phyloP scores from a whole-genome alignment of 306 rosid genomes.

The Prunus dulcis region DNA sequence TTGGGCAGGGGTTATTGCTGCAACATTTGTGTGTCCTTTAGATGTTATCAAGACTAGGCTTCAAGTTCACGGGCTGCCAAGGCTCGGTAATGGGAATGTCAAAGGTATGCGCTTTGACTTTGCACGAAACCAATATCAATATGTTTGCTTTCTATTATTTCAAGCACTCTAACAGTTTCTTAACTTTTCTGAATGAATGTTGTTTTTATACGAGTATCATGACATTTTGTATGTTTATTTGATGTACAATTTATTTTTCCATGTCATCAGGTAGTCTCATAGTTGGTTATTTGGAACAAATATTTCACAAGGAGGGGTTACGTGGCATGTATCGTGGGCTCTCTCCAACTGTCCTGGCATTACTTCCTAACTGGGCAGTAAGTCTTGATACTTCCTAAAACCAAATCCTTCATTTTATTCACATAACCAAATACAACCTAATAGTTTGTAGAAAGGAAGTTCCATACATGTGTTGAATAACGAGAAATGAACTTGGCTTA shows the following conservation, averaged over 20 bases:
- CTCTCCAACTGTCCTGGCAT: slow-evolving; percentile 76
- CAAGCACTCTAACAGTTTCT: too few relatives aligned
- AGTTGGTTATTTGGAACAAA: slow-evolving; percentile 70
- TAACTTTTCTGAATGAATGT: too few relatives aligned
- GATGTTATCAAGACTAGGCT: too few relatives aligned
- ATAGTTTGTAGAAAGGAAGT: too few relatives aligned
- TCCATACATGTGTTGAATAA: too few relatives aligned
- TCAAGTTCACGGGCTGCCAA: too few relatives aligned
- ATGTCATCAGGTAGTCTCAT: slow-evolving; percentile 61
- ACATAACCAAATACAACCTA: too few relatives aligned
- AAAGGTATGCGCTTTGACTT: not conserved
- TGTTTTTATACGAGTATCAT: too few relatives aligned
- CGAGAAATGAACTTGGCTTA: not conserved
- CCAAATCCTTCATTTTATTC: too few relatives aligned
- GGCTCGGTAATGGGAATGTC: not conserved
- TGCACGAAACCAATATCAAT: not conserved
- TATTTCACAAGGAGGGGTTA: slow-evolving; percentile 52
- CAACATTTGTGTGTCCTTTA: too few relatives aligned
- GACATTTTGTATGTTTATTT: not conserved
- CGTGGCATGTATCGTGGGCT: slow-evolving; percentile 95
- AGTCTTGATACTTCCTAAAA: slow-evolving; percentile 27
- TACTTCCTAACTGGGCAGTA: slow-evolving; percentile 95
- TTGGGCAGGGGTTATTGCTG: too few relatives aligned
- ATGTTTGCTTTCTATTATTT: not conserved
- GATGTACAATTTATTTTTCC: not conserved